These are phyloP conservation scores for Cornus kousa DNA, from an alignment of 148 eudicot species.

Conservation along the genomic window DNA sequence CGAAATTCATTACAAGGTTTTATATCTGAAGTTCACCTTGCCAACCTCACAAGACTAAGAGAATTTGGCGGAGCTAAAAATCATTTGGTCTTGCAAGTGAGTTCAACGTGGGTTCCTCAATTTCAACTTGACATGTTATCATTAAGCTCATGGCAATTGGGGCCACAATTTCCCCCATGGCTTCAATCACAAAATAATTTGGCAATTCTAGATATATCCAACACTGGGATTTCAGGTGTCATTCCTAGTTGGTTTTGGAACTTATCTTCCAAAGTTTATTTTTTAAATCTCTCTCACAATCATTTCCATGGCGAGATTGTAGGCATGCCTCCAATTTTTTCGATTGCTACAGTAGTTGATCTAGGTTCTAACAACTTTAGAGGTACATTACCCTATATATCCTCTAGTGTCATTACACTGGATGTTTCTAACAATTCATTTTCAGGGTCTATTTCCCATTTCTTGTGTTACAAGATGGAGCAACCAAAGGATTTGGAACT, in stretches of 20 bases:
- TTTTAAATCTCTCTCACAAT: background rate
- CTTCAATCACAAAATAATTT: conserved; percentile 3
- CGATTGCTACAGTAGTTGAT: too few species aligned
- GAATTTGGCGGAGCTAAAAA: background rate
- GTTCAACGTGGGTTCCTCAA: conserved; percentile 11
- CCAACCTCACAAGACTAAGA: too few species aligned
- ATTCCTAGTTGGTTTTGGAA: conserved; percentile 2
- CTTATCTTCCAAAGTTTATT: background rate
- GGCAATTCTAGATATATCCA: background rate
- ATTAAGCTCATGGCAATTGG: conserved; percentile 16
- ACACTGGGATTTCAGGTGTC: conserved; percentile 3
- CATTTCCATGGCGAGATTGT: conserved; percentile 5
- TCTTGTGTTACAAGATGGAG: background rate
- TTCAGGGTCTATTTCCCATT: conserved; percentile 9
- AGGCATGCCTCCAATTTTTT: background rate
- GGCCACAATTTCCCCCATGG: conserved; percentile 6
- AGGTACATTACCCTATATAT: background rate
- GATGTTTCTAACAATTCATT: conserved; percentile 13
- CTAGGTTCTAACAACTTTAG: background rate
- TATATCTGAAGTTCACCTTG: too few species aligned
- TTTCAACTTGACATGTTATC: background rate
- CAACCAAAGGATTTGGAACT: background rate
- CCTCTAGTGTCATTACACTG: background rate
- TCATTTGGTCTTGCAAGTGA: conserved; percentile 8
- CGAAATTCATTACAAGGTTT: background rate